Evolutionary conservation across 1,284 basidiomycete genomes (phyloP).

Genomic region (Lentinula novae-zelandiae): DNA sequence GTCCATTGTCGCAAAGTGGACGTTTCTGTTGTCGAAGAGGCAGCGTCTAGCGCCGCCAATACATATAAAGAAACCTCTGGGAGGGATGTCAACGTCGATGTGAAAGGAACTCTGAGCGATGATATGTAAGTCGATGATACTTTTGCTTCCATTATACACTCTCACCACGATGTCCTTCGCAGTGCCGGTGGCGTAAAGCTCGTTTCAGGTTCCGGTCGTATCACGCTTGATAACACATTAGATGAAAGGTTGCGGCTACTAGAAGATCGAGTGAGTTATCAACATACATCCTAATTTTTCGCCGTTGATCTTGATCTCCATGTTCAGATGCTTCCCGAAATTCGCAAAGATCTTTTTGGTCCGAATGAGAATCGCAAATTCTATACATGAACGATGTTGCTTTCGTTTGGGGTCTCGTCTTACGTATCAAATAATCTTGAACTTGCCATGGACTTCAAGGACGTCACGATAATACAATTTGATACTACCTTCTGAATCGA

Average conservation of each 20-base stretch:
- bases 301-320: not conserved
- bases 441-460: too few relatives aligned
- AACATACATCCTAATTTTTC: not conserved
- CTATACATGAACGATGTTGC: slow-evolving; percentile 48
- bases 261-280: slow-evolving; percentile 78
- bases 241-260: slow-evolving; percentile 84
- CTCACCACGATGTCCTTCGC: slow-evolving; percentile 9
- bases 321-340: slow-evolving; percentile 85
- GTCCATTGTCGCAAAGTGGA: slow-evolving; percentile 68
- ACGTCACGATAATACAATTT: too few relatives aligned
- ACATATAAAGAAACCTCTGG: slow-evolving; percentile 79
- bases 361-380: slow-evolving; percentile 85
- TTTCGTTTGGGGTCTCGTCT: not conserved
- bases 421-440: not conserved
- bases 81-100: slow-evolving; percentile 54
- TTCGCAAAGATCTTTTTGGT: slow-evolving; percentile 83
- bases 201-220: slow-evolving; percentile 66
- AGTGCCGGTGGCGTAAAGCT: slow-evolving; percentile 86
- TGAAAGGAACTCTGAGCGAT: slow-evolving; percentile 68
- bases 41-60: slow-evolving; percentile 58
- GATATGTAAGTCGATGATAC: slow-evolving; percentile 52
- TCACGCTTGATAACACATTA: slow-evolving; percentile 89
- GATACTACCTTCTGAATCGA: too few relatives aligned
- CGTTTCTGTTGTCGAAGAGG: slow-evolving; percentile 48
- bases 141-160: not conserved